Evolutionary conservation across 176 grass and related monocot genomes (phyloP), one percentile per base, ranked within the genome.

Genomic region (Zizania latifolia): DNA sequence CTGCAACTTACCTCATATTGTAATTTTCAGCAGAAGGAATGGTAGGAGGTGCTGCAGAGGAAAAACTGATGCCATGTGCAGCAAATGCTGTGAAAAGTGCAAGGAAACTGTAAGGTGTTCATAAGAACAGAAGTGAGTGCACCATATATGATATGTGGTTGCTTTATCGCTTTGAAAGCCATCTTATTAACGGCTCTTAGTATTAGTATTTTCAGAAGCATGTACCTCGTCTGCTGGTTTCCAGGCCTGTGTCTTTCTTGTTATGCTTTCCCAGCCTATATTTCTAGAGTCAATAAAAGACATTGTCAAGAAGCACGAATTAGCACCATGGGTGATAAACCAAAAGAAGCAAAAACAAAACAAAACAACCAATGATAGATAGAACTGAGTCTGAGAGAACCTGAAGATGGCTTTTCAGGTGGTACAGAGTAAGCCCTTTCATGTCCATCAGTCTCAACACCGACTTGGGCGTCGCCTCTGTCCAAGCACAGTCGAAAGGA

Each of bases 361-460:
- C 10, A 24, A 45, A 29, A 2, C 2, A 45, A n/a, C n/a, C n/a
- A n/a, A n/a, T n/a, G n/a, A n/a, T n/a, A n/a, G n/a, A 70, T 17
- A 23, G 30, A 78, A 36, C 9, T 72, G 44, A 10, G n/a, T 55
- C 23, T 30, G 30, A n/a, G n/a, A n/a, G n/a, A n/a, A 98, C 95
- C 88, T 94, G 95, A 87, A 94, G 92, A 79, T 99, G 95, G n/a
- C 95, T 94, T 72, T 94, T 94, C 10, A 99, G 82, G 78, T 99
- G 95, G 86, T 92, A 99, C 72, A 99, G 45, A 10, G 89, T 99
- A 64, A 94, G 84, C 70, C 91, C 95, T 87, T 92, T 99, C 86
- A 90, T 86, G 34, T 91, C 84, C 91, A 99, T 99, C 78, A 99
- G 74, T 79, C 91, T 92, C 58, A 94, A 85, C 71, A 94, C 91